Base-by-base conservation (phyloP, 202 grass and related monocot species). In the Saccharum hybrid region DNA sequence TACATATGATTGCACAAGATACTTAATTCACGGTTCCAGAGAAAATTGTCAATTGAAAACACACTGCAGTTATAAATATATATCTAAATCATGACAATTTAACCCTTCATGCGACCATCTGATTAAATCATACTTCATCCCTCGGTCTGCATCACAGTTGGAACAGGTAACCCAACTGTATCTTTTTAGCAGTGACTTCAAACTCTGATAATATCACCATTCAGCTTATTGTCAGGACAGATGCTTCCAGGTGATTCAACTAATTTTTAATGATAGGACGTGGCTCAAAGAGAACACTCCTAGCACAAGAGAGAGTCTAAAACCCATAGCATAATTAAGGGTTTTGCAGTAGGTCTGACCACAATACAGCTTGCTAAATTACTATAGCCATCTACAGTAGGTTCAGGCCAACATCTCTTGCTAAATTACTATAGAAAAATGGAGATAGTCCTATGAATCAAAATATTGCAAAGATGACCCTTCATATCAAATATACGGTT, bases 341-440 rank as follows among this genome's bases (percentile, higher is more conserved):
- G 14, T 48, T 61, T 43, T 76, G 12, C 5, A 28, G 37, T 36
- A 86, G 48, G 16, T 59, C 46, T 83, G n/a, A 42, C 30, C 39
- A 63, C 51, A 86, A 82, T 30, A 8, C 21, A 67, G 56, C 37
- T 71, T 63, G 23, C 71, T 42, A 65, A 52, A 76, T 16, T 67
- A 76, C 34, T 43, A 69, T 51, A 56, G 49, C 16, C 28, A 23
- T 66, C 57, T 42, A 66, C 70, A 42, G 45, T 56, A 45, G 18
- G 9, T 60, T 77, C 66, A 79, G 16, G 75, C 16, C 8, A 79
- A 62, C 1, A 8, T 71, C 19, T 75, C 74, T 72, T 59, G 14
- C 26, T 65, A 34, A 41, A 42, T 22, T 61, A 61, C 19, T 4
- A 59, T 10, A 46, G 56, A 77, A 2, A 30, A 37, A 80, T 8